phyloP scores from a whole-genome alignment of 2,329 filamentous ascomycete genomes.

The Albifimbria verrucaria region DNA sequence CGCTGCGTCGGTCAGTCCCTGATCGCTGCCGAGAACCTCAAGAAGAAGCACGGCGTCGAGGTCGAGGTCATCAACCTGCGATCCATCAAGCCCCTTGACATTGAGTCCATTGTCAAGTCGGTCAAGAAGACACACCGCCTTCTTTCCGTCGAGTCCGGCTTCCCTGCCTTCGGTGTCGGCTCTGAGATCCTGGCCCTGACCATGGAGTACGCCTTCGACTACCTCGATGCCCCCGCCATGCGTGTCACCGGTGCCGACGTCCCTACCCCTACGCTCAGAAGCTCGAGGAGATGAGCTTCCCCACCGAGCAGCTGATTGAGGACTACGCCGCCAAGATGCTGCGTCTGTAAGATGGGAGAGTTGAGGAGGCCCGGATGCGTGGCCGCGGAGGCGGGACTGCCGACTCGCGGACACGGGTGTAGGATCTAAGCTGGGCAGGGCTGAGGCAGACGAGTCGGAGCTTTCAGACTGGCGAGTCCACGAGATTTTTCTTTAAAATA shows the following conservation, averaged over 20 bases:
- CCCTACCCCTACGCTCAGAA: constrained; percentile 89
- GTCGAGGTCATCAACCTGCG: constrained; percentile 97
- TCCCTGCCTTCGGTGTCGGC: constrained; percentile 89
- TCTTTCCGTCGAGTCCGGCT: constrained; percentile 90
- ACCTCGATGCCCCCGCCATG: constrained; percentile 89
- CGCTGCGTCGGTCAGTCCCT: constrained; percentile 93
- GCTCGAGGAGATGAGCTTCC: constrained; percentile 94
- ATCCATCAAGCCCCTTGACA: constrained; percentile 92
- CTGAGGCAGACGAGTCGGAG: constrained; percentile 6
- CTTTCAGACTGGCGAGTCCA: constrained; percentile 14
- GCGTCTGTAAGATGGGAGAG: constrained; percentile 54
- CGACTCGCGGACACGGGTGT: neutral
- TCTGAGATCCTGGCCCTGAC: constrained; percentile 90
- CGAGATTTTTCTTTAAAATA: neutral
- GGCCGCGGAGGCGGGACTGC: neutral
- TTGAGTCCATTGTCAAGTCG: constrained; percentile 92
- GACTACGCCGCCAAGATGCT: constrained; percentile 87
- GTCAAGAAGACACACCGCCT: constrained; percentile 98
- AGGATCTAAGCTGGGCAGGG: neutral
- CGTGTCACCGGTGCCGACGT: constrained; percentile 96
- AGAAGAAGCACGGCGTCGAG: constrained; percentile 95
- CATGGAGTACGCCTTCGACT: constrained; percentile 98
- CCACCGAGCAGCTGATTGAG: constrained; percentile 82
- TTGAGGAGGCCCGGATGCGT: constrained; percentile 2
- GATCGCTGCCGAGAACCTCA: constrained; percentile 82